Base-by-base conservation (phyloP, 441 rosid species). In the Geranium incanum region DNA sequence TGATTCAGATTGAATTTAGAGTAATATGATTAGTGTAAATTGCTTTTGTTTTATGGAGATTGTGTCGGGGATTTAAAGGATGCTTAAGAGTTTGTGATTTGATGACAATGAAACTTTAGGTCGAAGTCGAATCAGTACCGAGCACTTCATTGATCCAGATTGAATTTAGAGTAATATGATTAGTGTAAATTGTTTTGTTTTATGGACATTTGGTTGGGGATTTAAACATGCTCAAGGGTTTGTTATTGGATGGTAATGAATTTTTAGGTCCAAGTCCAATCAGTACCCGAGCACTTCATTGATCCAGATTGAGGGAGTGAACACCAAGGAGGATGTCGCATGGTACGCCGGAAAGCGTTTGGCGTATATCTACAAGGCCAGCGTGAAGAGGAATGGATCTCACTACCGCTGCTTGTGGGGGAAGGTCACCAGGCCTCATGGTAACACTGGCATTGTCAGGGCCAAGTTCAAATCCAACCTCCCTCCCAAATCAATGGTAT, bases 391-490 rank as follows among this genome's bases (percentile, higher is more conserved):
- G 86, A 81, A 88, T 57, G 96, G 94, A 3, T 76, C 85, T 0
- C 91, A 88, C 77, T 92, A 88, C 70, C 91, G 96, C 8, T 92
- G 97, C 86, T 87, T 92, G 15, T 92, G 96, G 96, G 97, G 97
- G 1, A 89, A 92, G 84, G 96, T 92, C 4, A 7, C 80, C 2
- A 85, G 97, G 84, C 89, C 97, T 73, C 96, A 89, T 68, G 97
- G 97, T 76, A 92, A 92, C 88, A 92, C 88, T 9, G 96, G 97
- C 13, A 92, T 92, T 11, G 97, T 92, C 16, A 86, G 97, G 21
- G 87, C 97, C 0, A 89, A 85, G 85, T 92, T 92, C 87, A 92
- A 87, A 68, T 89, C 96, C n/a, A 89, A 92, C 73, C 77, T 89
- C 21, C 96, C 96, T 68, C 96, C 97, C 1, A 92, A 79, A 74